Evolutionary conservation across 2,329 filamentous ascomycete species (phyloP), one percentile per base, ranked within the genome.

Genomic region (Tolypocladium tropicale): DNA sequence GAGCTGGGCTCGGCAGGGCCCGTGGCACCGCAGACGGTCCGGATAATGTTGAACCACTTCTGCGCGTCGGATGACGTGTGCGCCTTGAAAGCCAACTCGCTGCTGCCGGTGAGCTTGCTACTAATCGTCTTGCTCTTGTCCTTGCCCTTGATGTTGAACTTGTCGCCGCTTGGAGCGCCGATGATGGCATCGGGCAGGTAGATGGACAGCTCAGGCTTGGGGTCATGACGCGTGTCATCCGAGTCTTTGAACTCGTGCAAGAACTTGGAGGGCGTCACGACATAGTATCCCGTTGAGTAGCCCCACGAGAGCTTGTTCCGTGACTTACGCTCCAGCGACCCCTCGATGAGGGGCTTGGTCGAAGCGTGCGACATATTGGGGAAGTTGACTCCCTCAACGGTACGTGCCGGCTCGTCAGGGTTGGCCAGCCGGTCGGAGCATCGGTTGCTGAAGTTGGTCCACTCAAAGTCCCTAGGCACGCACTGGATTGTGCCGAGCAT

Each of bases 221-320:
- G 90, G 59, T 95, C 90, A 64, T 83, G 74, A 52, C 79, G 78
- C 53, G 79, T 63, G 66, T 84, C 81, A 65, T 97, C 93, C 68
- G 89, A 88, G 66, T 95, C 91, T 74, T 95, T 95, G 79, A 95
- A 99, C 72, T 96, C 92, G 75, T 99, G 94, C 57, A 99, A 75
- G 74, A 87, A 99, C 66, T 89, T 90, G 56, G 89, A 82, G 0
- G 90, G 88, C 0, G 91, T 95, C 52, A 97, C 84, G 56, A 94
- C 93, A 68, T 96, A 99, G 78, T 95, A 96, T 56, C 82, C 84
- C 0, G 88, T 83, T 60, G 84, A 85, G 72, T 89, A 94, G 57
- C 88, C 87, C 73, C 87, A 83, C 23, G 81, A 81, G 34, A 90
- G 82, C 73, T 95, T 86, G 71, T 95, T 88, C 64, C 91, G 88